phyloP scores from a whole-genome alignment of 768 basidiomycete genomes.

The Dentipellis sp. region DNA sequence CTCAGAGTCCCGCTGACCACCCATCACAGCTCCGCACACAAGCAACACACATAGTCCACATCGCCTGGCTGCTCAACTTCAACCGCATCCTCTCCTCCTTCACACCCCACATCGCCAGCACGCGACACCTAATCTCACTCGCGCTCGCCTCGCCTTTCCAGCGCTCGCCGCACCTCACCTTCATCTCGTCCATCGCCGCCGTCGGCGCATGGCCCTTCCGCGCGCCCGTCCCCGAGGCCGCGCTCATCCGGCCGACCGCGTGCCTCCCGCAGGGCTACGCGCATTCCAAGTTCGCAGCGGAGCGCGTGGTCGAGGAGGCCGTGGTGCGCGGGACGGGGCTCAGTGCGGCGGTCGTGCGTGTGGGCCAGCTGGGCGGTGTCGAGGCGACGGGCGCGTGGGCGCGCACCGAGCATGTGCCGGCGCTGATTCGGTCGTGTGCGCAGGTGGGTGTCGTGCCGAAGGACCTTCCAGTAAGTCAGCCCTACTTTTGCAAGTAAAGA shows the following conservation, averaged over 20 bases:
- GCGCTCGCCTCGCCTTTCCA: slow-evolving; percentile 5
- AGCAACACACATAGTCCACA: slow-evolving; percentile 16
- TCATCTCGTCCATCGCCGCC: slow-evolving; percentile 1
- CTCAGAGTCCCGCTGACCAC: background rate
- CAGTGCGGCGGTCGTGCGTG: background rate
- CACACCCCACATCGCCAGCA: slow-evolving; percentile 7
- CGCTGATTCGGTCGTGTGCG: background rate
- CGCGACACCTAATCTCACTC: slow-evolving; percentile 8
- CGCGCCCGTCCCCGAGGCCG: background rate
- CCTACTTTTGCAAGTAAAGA: too few species aligned
- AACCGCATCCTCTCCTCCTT: slow-evolving; percentile 6
- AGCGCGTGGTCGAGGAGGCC: slow-evolving; percentile 1
- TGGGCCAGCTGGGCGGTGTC: background rate
- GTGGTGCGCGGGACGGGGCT: background rate
- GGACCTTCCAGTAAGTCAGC: background rate
- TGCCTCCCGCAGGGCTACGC: slow-evolving; percentile 10
- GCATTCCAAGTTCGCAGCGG: slow-evolving; percentile 17
- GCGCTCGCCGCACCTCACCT: background rate
- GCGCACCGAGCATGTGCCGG: background rate
- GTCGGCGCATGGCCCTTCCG: background rate
- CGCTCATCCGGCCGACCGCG: background rate
- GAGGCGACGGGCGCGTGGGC: slow-evolving; percentile 2
- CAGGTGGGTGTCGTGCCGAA: background rate
- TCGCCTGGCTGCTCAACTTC: slow-evolving; percentile 12
- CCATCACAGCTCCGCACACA: background rate